Percentiles rank a stretch among this genome's conserved stretches.
phyloP scores from a whole-genome alignment of 306 rosid species.

The Amphicarpaea edgeworthii region DNA sequence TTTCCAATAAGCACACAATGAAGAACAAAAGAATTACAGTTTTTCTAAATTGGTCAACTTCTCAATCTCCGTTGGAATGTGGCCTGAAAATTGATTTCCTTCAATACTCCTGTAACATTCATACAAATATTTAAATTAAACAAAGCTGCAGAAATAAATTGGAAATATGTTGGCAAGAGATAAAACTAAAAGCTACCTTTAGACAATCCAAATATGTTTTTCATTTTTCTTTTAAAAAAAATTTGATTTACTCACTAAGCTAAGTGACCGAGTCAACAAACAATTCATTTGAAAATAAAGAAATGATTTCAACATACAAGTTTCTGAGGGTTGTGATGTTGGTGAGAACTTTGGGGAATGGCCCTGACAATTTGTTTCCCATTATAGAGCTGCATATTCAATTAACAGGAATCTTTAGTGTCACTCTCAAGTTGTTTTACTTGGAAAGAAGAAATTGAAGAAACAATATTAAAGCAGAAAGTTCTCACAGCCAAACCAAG shows the following conservation, averaged over 20 bases:
- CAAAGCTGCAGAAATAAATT: slow-evolving; percentile 18
- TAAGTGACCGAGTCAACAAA: slow-evolving; percentile 2
- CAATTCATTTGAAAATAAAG: slow-evolving; percentile 25
- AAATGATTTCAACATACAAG: slow-evolving; percentile 64
- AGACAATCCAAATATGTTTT: background rate
- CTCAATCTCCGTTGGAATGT: slow-evolving; percentile 72
- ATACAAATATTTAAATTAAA: slow-evolving; percentile 25
- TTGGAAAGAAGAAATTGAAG: slow-evolving; percentile 16
- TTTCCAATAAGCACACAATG: slow-evolving; percentile 6
- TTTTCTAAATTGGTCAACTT: slow-evolving; percentile 69
- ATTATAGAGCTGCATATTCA: slow-evolving; percentile 72
- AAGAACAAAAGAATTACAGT: slow-evolving; percentile 62
- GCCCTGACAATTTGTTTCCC: slow-evolving; percentile 94
- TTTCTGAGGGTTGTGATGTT: slow-evolving; percentile 81
- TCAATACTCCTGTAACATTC: slow-evolving; percentile 80
- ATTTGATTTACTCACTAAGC: background rate
- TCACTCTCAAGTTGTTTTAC: slow-evolving; percentile 27
- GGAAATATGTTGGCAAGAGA: background rate
- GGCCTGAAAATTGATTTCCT: slow-evolving; percentile 79
- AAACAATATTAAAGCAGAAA: slow-evolving; percentile 29
- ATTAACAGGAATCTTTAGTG: slow-evolving; percentile 35
- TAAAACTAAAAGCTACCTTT: background rate
- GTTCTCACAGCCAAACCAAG: slow-evolving; percentile 72
- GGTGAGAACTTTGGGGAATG: slow-evolving; percentile 86
- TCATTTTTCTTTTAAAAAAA: background rate